Percentiles rank a stretch among this genome's conserved stretches.
Evolutionary conservation across 768 basidiomycete genomes (phyloP).

Genomic region (Leucocoprinus sp.): DNA sequence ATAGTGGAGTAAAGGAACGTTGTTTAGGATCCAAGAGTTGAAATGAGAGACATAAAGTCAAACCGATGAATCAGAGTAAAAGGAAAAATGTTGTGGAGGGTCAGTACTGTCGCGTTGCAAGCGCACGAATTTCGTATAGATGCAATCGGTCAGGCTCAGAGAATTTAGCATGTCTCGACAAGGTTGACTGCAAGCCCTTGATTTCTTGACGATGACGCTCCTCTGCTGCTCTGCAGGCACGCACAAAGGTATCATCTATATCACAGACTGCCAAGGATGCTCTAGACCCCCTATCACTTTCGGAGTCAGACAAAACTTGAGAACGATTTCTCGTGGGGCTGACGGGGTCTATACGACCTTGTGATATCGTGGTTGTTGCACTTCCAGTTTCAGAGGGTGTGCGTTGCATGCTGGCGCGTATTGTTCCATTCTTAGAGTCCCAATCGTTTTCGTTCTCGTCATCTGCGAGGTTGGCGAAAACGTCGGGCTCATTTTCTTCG

Average conservation of each 20-base stretch:
- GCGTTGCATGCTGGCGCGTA: slow-evolving; percentile 50
- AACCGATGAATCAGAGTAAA: slow-evolving; percentile 6
- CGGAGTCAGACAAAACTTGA: slow-evolving; percentile 64
- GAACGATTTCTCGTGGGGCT: slow-evolving; percentile 59
- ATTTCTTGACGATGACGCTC: slow-evolving; percentile 78
- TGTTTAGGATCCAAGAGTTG: slow-evolving; percentile 16
- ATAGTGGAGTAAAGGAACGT: slow-evolving; percentile 16
- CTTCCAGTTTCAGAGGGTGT: slow-evolving; percentile 25
- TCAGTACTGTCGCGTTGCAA: slow-evolving; percentile 81
- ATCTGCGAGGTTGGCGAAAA: slow-evolving; percentile 89
- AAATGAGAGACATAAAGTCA: slow-evolving; percentile 12
- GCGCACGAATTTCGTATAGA: slow-evolving; percentile 75
- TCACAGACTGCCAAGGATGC: slow-evolving; percentile 68
- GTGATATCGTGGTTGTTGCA: slow-evolving; percentile 19
- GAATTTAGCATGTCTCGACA: slow-evolving; percentile 29
- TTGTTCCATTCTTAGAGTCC: slow-evolving; percentile 73
- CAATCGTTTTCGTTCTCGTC: slow-evolving; percentile 78
- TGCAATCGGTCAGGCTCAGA: slow-evolving; percentile 50
- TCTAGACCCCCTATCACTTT: slow-evolving; percentile 72
- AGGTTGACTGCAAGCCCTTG: slow-evolving; percentile 61
- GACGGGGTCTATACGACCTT: slow-evolving; percentile 29
- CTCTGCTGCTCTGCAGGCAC: slow-evolving; percentile 68
- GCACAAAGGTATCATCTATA: slow-evolving; percentile 67
- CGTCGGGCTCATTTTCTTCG: slow-evolving; percentile 91
- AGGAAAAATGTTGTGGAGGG: neutral